These are phyloP conservation scores for Amoebophrya sp. DNA, from an alignment of 169 alveolate species.

Conservation along the genomic window DNA sequence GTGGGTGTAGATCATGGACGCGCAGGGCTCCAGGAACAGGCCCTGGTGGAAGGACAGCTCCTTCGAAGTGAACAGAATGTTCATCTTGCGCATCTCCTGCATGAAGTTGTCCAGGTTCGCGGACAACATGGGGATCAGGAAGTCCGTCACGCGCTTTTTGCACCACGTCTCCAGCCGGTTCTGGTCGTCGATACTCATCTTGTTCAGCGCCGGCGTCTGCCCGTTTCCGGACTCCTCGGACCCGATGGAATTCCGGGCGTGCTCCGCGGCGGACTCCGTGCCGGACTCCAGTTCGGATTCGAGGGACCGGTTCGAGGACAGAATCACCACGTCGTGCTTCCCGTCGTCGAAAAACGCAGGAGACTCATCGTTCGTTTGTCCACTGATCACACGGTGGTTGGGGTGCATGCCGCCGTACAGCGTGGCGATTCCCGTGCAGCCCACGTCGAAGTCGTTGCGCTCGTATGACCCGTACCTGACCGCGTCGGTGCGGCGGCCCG, in stretches of 20 bases:
- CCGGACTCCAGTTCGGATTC: too few species aligned
- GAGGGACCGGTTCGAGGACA: too few species aligned
- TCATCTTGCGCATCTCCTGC: not conserved
- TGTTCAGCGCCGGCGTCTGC: too few species aligned
- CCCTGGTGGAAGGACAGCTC: not conserved
- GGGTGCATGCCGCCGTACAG: not conserved
- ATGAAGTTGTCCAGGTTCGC: not conserved
- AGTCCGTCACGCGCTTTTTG: not conserved
- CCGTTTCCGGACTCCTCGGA: too few species aligned
- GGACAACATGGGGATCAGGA: not conserved
- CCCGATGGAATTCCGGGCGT: too few species aligned
- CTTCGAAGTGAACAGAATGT: not conserved
- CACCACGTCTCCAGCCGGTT: not conserved
- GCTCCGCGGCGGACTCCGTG: too few species aligned
- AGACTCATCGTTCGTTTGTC: not conserved
- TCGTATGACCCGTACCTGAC: too few species aligned
- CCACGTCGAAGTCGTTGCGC: not conserved
- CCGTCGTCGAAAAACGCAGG: not conserved
- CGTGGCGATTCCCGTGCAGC: not conserved
- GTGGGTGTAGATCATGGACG: conserved; percentile 6
- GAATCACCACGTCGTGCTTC: conserved; percentile 1
- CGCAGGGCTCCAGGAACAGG: not conserved
- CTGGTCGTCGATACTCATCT: too few species aligned
- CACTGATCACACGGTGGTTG: not conserved
- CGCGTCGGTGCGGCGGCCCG: too few species aligned